Evolutionary conservation across 805 yeast genomes (phyloP).

Genomic region (Candida patagonica): DNA sequence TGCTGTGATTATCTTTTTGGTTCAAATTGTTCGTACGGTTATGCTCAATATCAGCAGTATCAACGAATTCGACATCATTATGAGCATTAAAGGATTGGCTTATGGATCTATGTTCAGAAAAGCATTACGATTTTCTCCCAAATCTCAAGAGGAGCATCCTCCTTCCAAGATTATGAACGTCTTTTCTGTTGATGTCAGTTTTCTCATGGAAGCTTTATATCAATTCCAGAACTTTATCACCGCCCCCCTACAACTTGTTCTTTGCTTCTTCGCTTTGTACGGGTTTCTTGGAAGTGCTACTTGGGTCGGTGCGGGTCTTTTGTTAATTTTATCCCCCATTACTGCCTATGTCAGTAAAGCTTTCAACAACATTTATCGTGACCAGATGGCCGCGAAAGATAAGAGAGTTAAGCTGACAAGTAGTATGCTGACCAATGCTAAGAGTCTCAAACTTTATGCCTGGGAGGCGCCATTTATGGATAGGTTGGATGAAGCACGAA

Average conservation of each 20-base stretch:
- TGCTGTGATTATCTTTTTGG: conserved; percentile 47
- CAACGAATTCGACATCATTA: conserved; percentile 42
- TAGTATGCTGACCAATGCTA: conserved; percentile 80
- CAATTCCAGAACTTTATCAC: neutral
- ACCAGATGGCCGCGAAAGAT: conserved; percentile 84
- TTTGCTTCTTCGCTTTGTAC: conserved; percentile 71
- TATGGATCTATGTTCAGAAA: conserved; percentile 43
- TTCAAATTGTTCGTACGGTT: conserved; percentile 44
- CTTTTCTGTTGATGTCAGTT: conserved; percentile 57
- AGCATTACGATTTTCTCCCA: conserved; percentile 52
- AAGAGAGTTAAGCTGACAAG: conserved; percentile 79
- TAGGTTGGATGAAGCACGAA: conserved; percentile 72
- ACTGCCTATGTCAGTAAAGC: conserved; percentile 58
- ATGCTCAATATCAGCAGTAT: conserved; percentile 45
- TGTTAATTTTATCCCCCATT: conserved; percentile 69
- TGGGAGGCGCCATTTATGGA: conserved; percentile 87
- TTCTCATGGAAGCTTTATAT: neutral
- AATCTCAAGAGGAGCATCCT: conserved; percentile 44
- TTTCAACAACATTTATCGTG: conserved; percentile 66
- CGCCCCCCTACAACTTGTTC: conserved; percentile 80
- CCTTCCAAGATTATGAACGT: conserved; percentile 69
- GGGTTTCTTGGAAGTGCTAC: conserved; percentile 74
- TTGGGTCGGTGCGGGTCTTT: conserved; percentile 85
- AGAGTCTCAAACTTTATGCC: conserved; percentile 84
- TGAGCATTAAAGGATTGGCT: conserved; percentile 2